Evolutionary conservation across 345 rosid genomes (phyloP).

Genomic region (Gossypium rotundifolium): DNA sequence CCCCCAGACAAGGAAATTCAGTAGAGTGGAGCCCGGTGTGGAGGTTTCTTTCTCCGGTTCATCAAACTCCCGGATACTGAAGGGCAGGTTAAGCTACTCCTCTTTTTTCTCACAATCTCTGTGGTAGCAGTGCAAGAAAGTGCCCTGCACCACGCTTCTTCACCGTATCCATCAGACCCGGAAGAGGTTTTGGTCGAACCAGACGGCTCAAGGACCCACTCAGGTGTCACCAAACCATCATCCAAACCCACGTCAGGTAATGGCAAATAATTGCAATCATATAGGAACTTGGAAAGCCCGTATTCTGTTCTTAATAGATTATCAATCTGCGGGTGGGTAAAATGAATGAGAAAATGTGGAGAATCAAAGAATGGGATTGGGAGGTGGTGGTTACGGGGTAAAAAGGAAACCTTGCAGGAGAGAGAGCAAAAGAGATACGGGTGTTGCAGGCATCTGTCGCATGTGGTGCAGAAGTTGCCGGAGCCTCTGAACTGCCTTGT

Average conservation of each 20-base stretch:
- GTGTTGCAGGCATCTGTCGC: slow-evolving; percentile 67
- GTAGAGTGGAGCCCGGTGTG: slow-evolving; percentile 78
- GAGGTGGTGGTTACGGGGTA: no score
- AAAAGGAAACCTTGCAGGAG: slow-evolving; percentile 67
- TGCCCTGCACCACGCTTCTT: slow-evolving; percentile 43
- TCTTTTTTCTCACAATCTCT: slow-evolving; percentile 64
- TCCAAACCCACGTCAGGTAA: slow-evolving; percentile 46
- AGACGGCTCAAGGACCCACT: slow-evolving; percentile 55
- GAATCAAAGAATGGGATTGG: neutral
- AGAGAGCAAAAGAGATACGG: slow-evolving; percentile 72
- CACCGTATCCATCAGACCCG: slow-evolving; percentile 48
- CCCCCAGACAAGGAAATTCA: slow-evolving; percentile 20
- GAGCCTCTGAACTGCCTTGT: slow-evolving; percentile 57
- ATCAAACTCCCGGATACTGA: slow-evolving; percentile 30
- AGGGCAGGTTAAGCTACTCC: slow-evolving; percentile 57
- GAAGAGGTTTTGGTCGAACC: slow-evolving; percentile 53
- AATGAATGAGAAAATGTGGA: neutral
- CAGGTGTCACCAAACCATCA: slow-evolving; percentile 49
- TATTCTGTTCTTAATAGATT: slow-evolving; percentile 48
- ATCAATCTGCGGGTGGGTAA: slow-evolving; percentile 36
- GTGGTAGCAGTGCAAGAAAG: slow-evolving; percentile 63
- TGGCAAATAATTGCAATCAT: slow-evolving; percentile 56
- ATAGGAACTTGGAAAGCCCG: slow-evolving; percentile 53
- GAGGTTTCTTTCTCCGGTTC: slow-evolving; percentile 74
- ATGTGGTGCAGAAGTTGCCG: slow-evolving; percentile 59